phyloP scores from a whole-genome alignment of 2,329 filamentous ascomycete genomes.

The Stemphylium beticola region DNA sequence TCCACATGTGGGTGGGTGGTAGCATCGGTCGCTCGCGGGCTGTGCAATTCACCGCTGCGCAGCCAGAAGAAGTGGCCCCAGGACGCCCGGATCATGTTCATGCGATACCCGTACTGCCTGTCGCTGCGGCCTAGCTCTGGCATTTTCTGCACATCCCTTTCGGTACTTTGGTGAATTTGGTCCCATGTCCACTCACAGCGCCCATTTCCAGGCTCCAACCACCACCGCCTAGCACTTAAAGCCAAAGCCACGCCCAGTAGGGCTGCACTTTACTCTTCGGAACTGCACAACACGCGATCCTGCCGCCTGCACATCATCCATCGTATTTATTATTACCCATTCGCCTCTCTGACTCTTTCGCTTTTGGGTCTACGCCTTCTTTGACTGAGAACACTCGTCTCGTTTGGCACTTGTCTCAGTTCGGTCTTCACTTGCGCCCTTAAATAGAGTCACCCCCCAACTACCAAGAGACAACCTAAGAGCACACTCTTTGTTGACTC shows the following conservation, averaged over 20 bases:
- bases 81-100: slow-evolving; percentile 29
- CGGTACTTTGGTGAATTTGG: slow-evolving; percentile 20
- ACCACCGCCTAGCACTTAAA: slow-evolving; percentile 36
- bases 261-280: slow-evolving; percentile 29
- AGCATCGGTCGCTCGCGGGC: slow-evolving; percentile 29
- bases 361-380: slow-evolving; percentile 20
- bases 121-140: slow-evolving; percentile 32
- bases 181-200: slow-evolving; percentile 28
- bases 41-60: slow-evolving; percentile 43
- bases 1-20: slow-evolving; percentile 28
- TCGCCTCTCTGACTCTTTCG: slow-evolving; percentile 35
- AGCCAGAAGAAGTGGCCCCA: slow-evolving; percentile 29
- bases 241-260: slow-evolving; percentile 29
- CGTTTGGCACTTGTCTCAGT: slow-evolving; percentile 36
- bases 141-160: slow-evolving; percentile 20
- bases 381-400: slow-evolving; percentile 19
- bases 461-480: background rate
- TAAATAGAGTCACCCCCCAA: slow-evolving; percentile 19
- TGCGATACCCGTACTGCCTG: slow-evolving; percentile 27
- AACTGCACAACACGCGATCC: slow-evolving; percentile 24
- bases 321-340: slow-evolving; percentile 23
- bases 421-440: slow-evolving; percentile 30
- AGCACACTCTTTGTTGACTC: background rate
- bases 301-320: slow-evolving; percentile 31
- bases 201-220: slow-evolving; percentile 43